phyloP scores from a whole-genome alignment of 345 rosid species.

The thale cress (Arabidopsis thaliana) region DNA sequence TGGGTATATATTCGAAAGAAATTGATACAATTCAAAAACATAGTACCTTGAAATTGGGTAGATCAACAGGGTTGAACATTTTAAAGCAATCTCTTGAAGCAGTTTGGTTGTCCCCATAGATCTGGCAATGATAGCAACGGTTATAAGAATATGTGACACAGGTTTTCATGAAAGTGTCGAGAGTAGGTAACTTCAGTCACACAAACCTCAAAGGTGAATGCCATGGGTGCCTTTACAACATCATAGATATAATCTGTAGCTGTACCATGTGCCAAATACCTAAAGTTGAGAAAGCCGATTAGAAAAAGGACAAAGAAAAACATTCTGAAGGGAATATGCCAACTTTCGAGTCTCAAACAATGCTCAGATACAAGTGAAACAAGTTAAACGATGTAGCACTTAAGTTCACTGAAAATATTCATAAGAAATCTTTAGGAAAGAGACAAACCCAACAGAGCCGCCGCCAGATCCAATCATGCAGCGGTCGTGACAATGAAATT shows the following conservation, averaged over 20 bases:
- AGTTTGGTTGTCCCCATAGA: slow-evolving; percentile 74
- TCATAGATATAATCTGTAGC: slow-evolving; percentile 97
- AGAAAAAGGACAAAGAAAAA: neutral
- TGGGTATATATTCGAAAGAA: neutral
- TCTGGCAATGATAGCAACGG: slow-evolving; percentile 53
- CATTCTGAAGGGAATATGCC: neutral
- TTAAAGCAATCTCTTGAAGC: slow-evolving; percentile 86
- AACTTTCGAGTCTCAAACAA: slow-evolving; percentile 7
- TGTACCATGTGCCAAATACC: slow-evolving; percentile 98
- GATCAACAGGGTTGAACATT: slow-evolving; percentile 92
- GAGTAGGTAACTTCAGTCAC: slow-evolving; percentile 18
- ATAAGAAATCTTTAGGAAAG: neutral
- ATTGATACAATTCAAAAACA: neutral
- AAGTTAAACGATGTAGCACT: neutral
- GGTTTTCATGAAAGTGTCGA: neutral
- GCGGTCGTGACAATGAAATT: slow-evolving; percentile 70
- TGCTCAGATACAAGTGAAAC: neutral
- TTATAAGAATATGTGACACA: slow-evolving; percentile 6
- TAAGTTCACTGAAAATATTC: neutral
- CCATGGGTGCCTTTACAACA: slow-evolving; percentile 83
- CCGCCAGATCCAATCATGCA: slow-evolving; percentile 97
- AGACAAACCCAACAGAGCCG: slow-evolving; percentile 93
- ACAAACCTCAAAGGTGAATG: slow-evolving; percentile 98
- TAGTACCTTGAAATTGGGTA: slow-evolving; percentile 74
- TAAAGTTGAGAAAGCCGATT: slow-evolving; percentile 40